Evolutionary conservation across 768 basidiomycete genomes (phyloP).

Genomic region (Tulasnella sp.): DNA sequence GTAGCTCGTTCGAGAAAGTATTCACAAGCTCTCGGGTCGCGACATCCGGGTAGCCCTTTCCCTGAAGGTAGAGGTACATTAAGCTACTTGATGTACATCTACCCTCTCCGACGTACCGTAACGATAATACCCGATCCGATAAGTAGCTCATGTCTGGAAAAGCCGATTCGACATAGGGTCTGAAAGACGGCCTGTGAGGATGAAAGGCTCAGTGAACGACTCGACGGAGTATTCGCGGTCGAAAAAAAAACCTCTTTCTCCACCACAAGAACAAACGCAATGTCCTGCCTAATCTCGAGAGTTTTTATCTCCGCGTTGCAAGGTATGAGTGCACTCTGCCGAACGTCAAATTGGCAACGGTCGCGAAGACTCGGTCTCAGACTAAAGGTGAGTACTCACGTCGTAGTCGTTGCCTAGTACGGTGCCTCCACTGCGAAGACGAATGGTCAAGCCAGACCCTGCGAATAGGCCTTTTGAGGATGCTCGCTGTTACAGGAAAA

Average conservation of each 20-base stretch:
- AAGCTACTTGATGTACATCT: not conserved
- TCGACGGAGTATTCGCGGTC: not conserved
- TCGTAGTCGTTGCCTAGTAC: constrained; percentile 46
- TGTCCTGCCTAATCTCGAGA: constrained; percentile 41
- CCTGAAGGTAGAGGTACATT: constrained; percentile 35
- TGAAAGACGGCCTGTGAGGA: constrained; percentile 82
- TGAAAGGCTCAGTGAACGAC: not conserved
- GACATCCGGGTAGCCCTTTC: constrained; percentile 94
- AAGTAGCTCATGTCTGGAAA: constrained; percentile 39
- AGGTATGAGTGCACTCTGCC: constrained; percentile 67
- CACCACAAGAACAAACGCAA: constrained; percentile 73
- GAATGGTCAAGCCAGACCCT: constrained; percentile 50
- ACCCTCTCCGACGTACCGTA: constrained; percentile 39
- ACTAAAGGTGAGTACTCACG: constrained; percentile 27
- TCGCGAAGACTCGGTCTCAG: not conserved
- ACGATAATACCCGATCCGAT: constrained; percentile 62
- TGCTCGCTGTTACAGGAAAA: constrained; percentile 48
- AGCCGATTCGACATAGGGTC: constrained; percentile 50
- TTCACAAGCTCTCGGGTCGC: constrained; percentile 79
- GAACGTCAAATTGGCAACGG: no score
- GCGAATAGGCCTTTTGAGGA: constrained; percentile 81
- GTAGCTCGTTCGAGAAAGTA: constrained; percentile 54
- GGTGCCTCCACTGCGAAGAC: constrained; percentile 42
- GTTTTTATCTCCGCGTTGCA: constrained; percentile 55
- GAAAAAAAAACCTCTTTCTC: constrained; percentile 76